Evolutionary conservation across 345 rosid genomes (phyloP).

Genomic region (Sisymbrium irio): DNA sequence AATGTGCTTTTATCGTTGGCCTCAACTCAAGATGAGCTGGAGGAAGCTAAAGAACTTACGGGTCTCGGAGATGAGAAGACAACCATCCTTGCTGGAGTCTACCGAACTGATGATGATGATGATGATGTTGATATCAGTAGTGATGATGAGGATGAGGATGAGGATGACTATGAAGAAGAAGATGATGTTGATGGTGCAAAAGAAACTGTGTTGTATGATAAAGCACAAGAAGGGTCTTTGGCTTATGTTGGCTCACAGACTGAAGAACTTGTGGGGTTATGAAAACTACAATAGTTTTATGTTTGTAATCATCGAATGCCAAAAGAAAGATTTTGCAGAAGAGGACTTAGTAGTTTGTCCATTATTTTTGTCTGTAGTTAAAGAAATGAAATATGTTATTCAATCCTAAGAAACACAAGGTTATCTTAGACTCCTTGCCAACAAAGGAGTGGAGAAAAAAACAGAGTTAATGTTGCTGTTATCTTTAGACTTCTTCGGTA

Average conservation of each 20-base stretch:
- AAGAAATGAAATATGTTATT: conserved; percentile 18
- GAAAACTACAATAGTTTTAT: neutral
- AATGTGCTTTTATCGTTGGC: conserved; percentile 81
- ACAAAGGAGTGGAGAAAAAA: neutral
- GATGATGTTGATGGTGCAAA: conserved; percentile 25
- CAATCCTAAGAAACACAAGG: neutral
- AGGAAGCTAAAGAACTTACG: conserved; percentile 59
- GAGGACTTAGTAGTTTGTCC: conserved; percentile 19
- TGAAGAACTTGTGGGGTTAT: conserved; percentile 33
- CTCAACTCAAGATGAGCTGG: conserved; percentile 55
- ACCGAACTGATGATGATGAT: conserved; percentile 33
- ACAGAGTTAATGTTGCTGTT: neutral
- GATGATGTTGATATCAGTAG: conserved; percentile 33
- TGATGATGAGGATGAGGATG: conserved; percentile 30
- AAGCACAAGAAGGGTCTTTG: conserved; percentile 26
- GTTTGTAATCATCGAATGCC: conserved; percentile 26
- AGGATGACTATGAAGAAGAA: neutral
- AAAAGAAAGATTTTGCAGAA: conserved; percentile 32
- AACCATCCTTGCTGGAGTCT: conserved; percentile 25
- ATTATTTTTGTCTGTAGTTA: conserved; percentile 18
- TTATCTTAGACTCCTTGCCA: neutral
- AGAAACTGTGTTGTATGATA: conserved; percentile 25
- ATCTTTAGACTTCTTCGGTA: conserved; percentile 18
- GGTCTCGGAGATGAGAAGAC: conserved; percentile 37
- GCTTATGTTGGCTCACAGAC: conserved; percentile 19